phyloP scores from a whole-genome alignment of 2,329 filamentous ascomycete species.

The Phaeosphaeria sp. region DNA sequence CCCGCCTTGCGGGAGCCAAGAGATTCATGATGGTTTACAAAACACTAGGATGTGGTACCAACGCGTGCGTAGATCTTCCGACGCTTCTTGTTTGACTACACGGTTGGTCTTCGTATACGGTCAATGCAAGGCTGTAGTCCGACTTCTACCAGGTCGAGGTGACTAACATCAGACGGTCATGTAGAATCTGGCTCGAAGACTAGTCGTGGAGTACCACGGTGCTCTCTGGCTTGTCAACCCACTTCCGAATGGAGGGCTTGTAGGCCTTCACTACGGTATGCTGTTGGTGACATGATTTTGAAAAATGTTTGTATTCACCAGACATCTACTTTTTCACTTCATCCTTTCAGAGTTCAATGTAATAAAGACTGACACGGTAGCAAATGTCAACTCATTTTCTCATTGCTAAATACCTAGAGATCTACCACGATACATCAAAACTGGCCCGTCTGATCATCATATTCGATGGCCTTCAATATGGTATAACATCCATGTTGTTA shows the following conservation, averaged over 20 bases:
- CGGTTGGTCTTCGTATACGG: background rate
- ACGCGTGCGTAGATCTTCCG: conserved; percentile 6
- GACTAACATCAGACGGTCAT: background rate
- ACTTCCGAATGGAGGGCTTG: background rate
- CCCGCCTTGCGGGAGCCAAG: conserved; percentile 2
- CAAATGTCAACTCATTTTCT: no score
- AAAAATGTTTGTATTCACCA: background rate
- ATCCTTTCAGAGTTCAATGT: no score
- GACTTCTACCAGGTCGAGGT: background rate
- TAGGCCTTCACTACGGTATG: background rate
- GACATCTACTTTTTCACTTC: no score
- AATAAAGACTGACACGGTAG: no score
- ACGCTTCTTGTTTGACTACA: conserved; percentile 16
- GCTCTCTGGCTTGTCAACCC: background rate
- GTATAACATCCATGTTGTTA: no score
- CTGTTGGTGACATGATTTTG: background rate
- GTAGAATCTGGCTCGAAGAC: background rate
- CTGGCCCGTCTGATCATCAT: background rate
- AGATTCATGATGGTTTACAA: conserved; percentile 6
- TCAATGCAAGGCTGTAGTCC: conserved; percentile 13
- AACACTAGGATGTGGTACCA: background rate
- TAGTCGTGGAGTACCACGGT: background rate
- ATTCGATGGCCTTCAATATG: no score
- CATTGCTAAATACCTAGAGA: no score
- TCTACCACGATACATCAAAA: background rate